Conservation (phyloP, 1,284 basidiomycete genomes). For the Trichosporon sp. region DNA sequence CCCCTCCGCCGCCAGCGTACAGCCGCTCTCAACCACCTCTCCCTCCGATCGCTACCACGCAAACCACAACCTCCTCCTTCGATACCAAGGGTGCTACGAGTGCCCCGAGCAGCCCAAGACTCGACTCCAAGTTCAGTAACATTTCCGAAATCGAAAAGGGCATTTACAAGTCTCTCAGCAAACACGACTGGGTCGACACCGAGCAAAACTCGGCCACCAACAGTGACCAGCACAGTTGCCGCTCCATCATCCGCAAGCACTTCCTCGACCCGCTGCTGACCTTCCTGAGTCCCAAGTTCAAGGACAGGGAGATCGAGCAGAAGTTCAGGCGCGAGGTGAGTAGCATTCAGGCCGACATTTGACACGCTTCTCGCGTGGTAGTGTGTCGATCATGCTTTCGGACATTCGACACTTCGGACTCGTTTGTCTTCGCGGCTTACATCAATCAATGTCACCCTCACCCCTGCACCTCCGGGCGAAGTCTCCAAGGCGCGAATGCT, state of each 20-base stretch:
- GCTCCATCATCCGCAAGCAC: background rate
- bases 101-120: background rate
- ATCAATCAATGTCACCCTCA: background rate
- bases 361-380: background rate
- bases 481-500: background rate
- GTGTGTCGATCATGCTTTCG: background rate
- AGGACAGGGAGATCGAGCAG: slow-evolving; percentile 40
- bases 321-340: slow-evolving; percentile 41
- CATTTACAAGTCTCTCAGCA: background rate
- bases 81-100: background rate
- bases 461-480: background rate
- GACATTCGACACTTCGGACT: background rate
- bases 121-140: background rate
- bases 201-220: background rate
- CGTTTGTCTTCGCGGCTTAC: background rate
- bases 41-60: background rate
- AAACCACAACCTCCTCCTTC: background rate
- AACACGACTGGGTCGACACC: background rate
- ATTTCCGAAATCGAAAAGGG: background rate
- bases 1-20: background rate
- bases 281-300: slow-evolving; percentile 26
- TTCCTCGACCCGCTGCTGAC: background rate
- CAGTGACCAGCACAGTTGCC: background rate
- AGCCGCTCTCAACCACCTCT: background rate
- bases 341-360: background rate